Percentiles rank a stretch among this genome's conserved stretches.
These are phyloP conservation scores for Mrakia gelida DNA, from an alignment of 768 basidiomycete species.

Conservation along the genomic window DNA sequence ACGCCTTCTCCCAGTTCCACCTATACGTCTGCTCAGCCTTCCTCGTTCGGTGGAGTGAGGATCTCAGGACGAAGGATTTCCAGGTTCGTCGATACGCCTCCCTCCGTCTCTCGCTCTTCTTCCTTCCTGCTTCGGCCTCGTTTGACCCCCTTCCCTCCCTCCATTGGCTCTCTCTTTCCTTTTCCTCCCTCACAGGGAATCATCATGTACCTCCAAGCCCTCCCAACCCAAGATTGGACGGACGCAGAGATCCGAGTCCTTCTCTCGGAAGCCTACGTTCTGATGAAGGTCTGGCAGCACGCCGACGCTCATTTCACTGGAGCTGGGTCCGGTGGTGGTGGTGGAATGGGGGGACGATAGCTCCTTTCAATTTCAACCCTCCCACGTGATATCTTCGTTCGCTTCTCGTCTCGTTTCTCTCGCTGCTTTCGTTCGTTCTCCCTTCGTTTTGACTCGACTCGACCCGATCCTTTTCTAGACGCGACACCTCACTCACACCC, in stretches of 20 bases:
- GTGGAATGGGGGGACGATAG: constrained; percentile 31
- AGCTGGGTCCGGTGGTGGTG: constrained; percentile 19
- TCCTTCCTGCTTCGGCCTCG: neutral
- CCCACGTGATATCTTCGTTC: too few relatives aligned
- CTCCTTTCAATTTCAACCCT: too few relatives aligned
- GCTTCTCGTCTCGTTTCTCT: too few relatives aligned
- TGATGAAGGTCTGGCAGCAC: constrained; percentile 46
- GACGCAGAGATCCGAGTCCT: constrained; percentile 95
- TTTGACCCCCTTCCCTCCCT: too few relatives aligned
- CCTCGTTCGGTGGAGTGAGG: constrained; percentile 89
- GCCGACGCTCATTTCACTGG: constrained; percentile 30
- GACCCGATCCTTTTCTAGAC: too few relatives aligned
- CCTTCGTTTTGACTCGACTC: too few relatives aligned
- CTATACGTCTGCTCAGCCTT: constrained; percentile 97
- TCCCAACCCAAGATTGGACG: constrained; percentile 70
- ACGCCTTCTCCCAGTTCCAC: constrained; percentile 98
- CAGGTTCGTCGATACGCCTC: constrained; percentile 57
- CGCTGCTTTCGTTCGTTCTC: too few relatives aligned
- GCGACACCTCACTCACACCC: too few relatives aligned
- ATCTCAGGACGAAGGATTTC: constrained; percentile 93
- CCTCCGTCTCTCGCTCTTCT: neutral
- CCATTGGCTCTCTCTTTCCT: too few relatives aligned
- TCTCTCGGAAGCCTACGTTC: constrained; percentile 88
- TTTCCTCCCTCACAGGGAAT: constrained; percentile 66
- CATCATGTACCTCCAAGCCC: constrained; percentile 81